Conservation (phyloP, 371 early-diverging fungal genomes). For the Rhizopus microsporus region DNA sequence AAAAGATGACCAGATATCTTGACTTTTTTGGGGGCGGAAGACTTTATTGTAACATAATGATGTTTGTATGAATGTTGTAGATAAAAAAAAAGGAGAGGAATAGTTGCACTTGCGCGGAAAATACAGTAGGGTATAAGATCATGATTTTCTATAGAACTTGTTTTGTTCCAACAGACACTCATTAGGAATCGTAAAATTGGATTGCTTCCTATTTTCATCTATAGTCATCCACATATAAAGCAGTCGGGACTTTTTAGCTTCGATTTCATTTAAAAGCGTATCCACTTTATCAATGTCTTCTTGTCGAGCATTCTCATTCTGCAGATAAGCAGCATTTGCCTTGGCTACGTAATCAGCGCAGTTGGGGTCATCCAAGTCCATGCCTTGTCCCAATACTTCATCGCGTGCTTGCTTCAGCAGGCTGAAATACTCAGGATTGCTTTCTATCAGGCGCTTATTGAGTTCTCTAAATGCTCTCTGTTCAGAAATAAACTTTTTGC, state of each 20-base stretch:
- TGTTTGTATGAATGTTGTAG: too few species aligned
- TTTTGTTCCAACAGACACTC: not conserved
- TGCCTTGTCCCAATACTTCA: too few species aligned
- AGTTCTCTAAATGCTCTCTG: not conserved
- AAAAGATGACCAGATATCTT: too few species aligned
- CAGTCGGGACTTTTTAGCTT: not conserved
- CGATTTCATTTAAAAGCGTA: not conserved
- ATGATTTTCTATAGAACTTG: not conserved
- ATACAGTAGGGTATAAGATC: not conserved
- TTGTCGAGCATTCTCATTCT: not conserved
- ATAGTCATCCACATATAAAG: not conserved
- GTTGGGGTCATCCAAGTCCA: too few species aligned
- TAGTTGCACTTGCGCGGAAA: too few species aligned
- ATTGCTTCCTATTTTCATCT: not conserved
- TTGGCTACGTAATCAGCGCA: not conserved
- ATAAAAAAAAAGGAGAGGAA: too few species aligned
- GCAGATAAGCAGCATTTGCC: not conserved
- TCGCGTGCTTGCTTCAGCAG: not conserved
- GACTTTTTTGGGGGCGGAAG: too few species aligned
- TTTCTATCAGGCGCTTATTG: not conserved
- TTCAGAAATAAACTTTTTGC: not conserved
- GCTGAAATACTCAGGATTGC: not conserved
- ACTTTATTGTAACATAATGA: too few species aligned
- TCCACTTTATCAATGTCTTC: not conserved
- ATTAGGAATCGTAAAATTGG: not conserved